phyloP scores from a whole-genome alignment of 768 basidiomycete genomes.

The Leccinum incarnatum region DNA sequence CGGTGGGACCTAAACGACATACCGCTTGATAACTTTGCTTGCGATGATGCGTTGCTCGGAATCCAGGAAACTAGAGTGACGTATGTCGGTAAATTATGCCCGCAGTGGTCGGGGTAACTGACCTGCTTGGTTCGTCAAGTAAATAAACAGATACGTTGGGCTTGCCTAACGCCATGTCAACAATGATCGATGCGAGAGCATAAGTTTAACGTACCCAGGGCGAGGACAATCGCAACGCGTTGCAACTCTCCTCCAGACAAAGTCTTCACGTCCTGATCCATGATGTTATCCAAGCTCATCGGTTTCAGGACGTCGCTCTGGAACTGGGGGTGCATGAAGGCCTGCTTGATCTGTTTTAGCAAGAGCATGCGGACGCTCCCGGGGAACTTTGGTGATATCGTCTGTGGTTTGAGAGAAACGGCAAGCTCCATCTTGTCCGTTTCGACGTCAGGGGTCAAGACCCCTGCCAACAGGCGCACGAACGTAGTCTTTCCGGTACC shows the following conservation, averaged over 20 bases:
- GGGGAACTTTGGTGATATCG: constrained; percentile 96
- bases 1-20: constrained; percentile 11
- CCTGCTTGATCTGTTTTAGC: constrained; percentile 88
- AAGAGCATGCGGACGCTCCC: constrained; percentile 96
- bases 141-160: constrained; percentile 86
- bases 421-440: constrained; percentile 76
- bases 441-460: constrained; percentile 75
- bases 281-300: constrained; percentile 90
- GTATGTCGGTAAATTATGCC: constrained; percentile 3
- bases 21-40: constrained; percentile 97
- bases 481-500: constrained; percentile 99
- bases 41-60: constrained; percentile 99
- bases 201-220: constrained; percentile 59
- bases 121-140: constrained; percentile 91
- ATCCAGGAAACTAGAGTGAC: constrained; percentile 74
- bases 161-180: constrained; percentile 47
- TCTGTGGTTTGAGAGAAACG: constrained; percentile 98
- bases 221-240: constrained; percentile 93
- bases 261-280: constrained; percentile 98
- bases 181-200: neutral
- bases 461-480: constrained; percentile 91
- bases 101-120: constrained; percentile 19
- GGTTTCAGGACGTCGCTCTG: constrained; percentile 97
- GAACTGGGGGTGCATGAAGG: constrained; percentile 99
- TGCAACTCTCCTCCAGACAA: constrained; percentile 98